These are phyloP conservation scores for Arachnomyces sp. DNA, from an alignment of 2,329 filamentous ascomycete genomes.

Conservation along the genomic window DNA sequence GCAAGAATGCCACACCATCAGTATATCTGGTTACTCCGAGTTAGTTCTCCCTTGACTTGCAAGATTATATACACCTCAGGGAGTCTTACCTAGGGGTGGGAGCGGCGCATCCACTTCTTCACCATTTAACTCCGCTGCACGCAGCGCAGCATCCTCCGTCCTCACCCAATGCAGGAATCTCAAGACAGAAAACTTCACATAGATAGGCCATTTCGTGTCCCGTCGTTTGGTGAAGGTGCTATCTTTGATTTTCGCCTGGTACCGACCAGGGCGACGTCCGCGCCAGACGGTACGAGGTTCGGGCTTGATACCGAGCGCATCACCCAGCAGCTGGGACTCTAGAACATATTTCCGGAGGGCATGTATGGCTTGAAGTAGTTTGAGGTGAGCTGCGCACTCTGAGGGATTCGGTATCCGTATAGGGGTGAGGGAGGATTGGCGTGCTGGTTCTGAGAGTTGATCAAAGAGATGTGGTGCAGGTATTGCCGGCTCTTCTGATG, in stretches of 20 bases:
- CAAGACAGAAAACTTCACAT: conserved; percentile 10
- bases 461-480: no score
- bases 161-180: conserved; percentile 11
- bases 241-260: conserved; percentile 6
- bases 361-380: conserved; percentile 11
- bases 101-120: neutral
- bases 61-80: no score
- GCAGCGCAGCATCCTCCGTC: conserved; percentile 1
- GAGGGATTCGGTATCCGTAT: neutral
- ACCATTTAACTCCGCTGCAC: no score
- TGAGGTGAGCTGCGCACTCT: conserved; percentile 14
- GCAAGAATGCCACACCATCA: conserved; percentile 33
- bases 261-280: neutral
- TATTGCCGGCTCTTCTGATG: no score
- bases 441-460: no score
- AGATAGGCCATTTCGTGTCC: conserved; percentile 12
- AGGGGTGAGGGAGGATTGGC: no score
- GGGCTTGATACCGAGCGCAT: conserved; percentile 6
- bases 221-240: conserved; percentile 6
- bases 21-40: conserved; percentile 19
- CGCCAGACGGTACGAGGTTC: conserved; percentile 1
- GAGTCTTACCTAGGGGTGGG: conserved; percentile 1
- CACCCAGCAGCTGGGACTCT: conserved; percentile 8
- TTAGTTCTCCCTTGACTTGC: neutral
- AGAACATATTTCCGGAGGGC: conserved; percentile 9